These are phyloP conservation scores for Sugiyamaella castrensis DNA, from an alignment of 1,139 yeast genomes.

Conservation along the genomic window DNA sequence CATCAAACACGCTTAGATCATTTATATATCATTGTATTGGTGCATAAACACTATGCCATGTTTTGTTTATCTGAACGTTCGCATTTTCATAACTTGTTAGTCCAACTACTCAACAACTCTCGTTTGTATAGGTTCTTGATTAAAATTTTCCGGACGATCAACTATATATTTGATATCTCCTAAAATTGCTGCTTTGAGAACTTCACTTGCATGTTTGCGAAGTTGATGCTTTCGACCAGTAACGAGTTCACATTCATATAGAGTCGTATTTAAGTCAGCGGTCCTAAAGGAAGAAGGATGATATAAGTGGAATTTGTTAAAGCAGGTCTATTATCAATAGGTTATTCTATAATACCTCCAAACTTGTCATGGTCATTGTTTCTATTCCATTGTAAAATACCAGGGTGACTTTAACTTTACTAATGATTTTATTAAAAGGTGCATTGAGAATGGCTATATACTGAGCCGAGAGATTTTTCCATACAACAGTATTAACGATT, in stretches of 20 bases:
- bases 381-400: background rate
- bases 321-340: slow-evolving; percentile 22
- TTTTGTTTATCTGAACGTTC: slow-evolving; percentile 1
- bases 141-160: slow-evolving; percentile 3
- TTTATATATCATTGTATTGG: slow-evolving; percentile 16
- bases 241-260: slow-evolving; percentile 38
- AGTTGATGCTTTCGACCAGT: slow-evolving; percentile 51
- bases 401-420: background rate
- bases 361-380: background rate
- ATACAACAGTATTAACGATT: too few relatives aligned
- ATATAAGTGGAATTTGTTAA: slow-evolving; percentile 13
- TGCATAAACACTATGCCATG: slow-evolving; percentile 9
- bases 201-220: slow-evolving; percentile 36
- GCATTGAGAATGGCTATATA: slow-evolving; percentile 20
- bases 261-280: slow-evolving; percentile 13
- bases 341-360: slow-evolving; percentile 18
- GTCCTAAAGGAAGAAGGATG: background rate
- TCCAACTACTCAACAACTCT: background rate
- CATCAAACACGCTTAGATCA: slow-evolving; percentile 4
- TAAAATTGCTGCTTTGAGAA: slow-evolving; percentile 27
- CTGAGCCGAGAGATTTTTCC: too few relatives aligned
- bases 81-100: too few relatives aligned
- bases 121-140: slow-evolving; percentile 16
- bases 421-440: slow-evolving; percentile 7
- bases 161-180: slow-evolving; percentile 25